These are phyloP conservation scores for cucumber (Cucumis sativus) DNA, from an alignment of 306 rosid genomes.

Conservation along the genomic window Cucumber_9930_V3 NC_026655.2:22332501-22333000, in stretches of 20 bases:
- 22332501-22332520: neutral
- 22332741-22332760: neutral
- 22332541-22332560: neutral
- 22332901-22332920: slow-evolving; percentile 35
- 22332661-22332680: neutral
- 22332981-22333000: slow-evolving; percentile 29
- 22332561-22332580: neutral
- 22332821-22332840: neutral
- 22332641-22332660: neutral
- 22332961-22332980: slow-evolving; percentile 47
- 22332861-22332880: slow-evolving; percentile 8
- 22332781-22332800: neutral
- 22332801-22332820: neutral
- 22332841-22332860: neutral
- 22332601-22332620: neutral
- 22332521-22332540: neutral
- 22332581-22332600: neutral
- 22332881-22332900: slow-evolving; percentile 40
- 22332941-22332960: slow-evolving; percentile 70
- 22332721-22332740: neutral
- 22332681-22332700: neutral
- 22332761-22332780: neutral
- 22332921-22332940: slow-evolving; percentile 54
- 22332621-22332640: neutral
- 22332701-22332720: neutral